Percentiles rank a stretch among this genome's conserved stretches.
Conservation (phyloP, 2,329 filamentous ascomycete genomes). For the Pseudonectria foliicola region DNA sequence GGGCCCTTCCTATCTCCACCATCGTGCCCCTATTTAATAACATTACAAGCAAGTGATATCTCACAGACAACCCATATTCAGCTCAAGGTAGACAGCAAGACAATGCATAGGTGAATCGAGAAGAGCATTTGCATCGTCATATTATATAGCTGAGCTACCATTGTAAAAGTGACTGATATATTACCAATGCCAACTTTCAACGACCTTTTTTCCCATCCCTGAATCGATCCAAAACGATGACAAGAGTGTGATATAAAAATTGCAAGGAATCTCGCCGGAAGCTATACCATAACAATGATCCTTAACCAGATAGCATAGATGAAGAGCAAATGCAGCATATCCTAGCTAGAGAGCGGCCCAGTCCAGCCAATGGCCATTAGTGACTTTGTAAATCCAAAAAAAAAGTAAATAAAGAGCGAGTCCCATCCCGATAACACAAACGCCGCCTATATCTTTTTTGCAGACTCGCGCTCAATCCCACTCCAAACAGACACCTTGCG, state of each 20-base stretch:
- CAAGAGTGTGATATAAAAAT: slow-evolving; percentile 1
- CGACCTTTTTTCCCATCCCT: not conserved
- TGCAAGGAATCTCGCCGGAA: slow-evolving; percentile 2
- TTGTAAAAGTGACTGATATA: not conserved
- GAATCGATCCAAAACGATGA: not conserved
- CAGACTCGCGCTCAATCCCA: too few species aligned
- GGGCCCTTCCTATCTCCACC: not conserved
- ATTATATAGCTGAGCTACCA: not conserved
- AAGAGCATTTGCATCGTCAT: slow-evolving; percentile 1
- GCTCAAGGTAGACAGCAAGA: not conserved
- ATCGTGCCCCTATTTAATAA: too few species aligned
- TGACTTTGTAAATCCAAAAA: slow-evolving; percentile 7
- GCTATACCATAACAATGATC: slow-evolving; percentile 1
- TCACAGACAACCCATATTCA: too few species aligned
- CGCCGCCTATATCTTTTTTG: slow-evolving; percentile 9
- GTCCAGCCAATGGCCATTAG: slow-evolving; percentile 5
- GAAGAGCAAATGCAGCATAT: slow-evolving; percentile 3
- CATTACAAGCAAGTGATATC: not conserved
- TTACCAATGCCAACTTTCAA: not conserved
- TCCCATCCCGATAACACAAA: slow-evolving; percentile 18
- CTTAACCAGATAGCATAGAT: slow-evolving; percentile 5
- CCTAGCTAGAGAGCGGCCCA: slow-evolving; percentile 2
- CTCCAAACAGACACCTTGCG: too few species aligned
- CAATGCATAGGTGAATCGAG: not conserved
- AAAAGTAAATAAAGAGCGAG: slow-evolving; percentile 16